These are phyloP conservation scores for Staphylotrichum tortipilum DNA, from an alignment of 495 filamentous ascomycete species.

Conservation along the genomic window DNA sequence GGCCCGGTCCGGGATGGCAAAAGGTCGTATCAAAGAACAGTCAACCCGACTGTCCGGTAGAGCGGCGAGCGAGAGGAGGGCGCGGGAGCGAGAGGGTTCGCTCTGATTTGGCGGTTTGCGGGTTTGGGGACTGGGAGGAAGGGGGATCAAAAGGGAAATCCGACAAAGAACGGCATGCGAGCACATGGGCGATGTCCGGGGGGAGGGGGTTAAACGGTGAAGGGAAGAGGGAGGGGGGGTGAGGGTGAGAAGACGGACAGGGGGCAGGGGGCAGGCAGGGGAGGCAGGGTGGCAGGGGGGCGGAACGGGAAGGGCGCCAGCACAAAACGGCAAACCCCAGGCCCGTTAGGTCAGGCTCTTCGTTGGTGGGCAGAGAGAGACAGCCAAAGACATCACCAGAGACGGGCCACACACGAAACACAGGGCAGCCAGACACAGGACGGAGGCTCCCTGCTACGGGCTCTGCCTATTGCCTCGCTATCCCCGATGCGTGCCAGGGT, in stretches of 20 bases:
- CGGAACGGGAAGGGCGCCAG: not conserved
- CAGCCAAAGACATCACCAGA: too few species aligned
- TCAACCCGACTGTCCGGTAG: conserved; percentile 3
- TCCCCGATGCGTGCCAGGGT: not conserved
- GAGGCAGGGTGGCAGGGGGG: too few species aligned
- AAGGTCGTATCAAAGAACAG: not conserved
- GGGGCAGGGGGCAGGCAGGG: too few species aligned
- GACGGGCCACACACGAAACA: too few species aligned
- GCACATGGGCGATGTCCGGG: conserved; percentile 11
- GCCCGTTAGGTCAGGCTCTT: too few species aligned
- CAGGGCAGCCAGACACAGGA: too few species aligned
- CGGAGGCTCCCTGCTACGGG: not conserved
- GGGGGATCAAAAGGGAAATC: conserved; percentile 25
- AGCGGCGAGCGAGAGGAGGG: not conserved
- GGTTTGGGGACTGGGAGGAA: conserved; percentile 4
- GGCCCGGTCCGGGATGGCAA: conserved; percentile 3
- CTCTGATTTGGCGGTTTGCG: not conserved
- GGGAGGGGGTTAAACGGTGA: conserved; percentile 1
- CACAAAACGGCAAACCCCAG: not conserved
- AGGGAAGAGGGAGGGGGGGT: not conserved
- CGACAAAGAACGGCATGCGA: conserved; percentile 14
- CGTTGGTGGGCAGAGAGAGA: too few species aligned
- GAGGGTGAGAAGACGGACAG: not conserved
- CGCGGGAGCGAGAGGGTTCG: not conserved
- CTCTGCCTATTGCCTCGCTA: conserved; percentile 9